Base-by-base conservation (phyloP, 2,329 filamentous ascomycete genomes). In the Venturia effusa region DNA sequence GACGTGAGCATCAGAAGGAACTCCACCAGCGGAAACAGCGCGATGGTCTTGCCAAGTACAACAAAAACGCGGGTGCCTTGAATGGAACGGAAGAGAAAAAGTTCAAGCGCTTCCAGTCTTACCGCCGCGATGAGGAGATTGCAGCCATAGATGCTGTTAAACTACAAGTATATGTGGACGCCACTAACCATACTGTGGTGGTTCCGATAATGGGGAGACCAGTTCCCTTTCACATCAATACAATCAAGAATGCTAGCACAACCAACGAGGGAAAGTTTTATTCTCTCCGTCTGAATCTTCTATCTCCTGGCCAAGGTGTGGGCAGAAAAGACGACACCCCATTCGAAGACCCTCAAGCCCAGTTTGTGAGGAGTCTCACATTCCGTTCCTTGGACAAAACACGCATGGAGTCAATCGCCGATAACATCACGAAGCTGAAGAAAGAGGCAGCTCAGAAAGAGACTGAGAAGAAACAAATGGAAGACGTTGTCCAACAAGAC, bases 401-500 rank as follows among this genome's bases (percentile, higher is more conserved):
- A 66, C 87, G 93, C 67, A 92, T 99, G 74, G 88, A 90, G 65
- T 90, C 95, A 70, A 94, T 99, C 68, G 88, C 92, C 15, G 89
- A 89, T 66, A 90, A 96, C 72, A 97, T 99, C 70, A 93, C 91
- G 13, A 94, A 97, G 72, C 88, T 99, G 80, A 96, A 97, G 80
- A 96, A 94, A 73, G 90, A 93, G 69, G 87, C 90, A 5, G 85
- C 90, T 51, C 92, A 96, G 76, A 89, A 91, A 70, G 94, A 99
- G 75, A 92, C 97, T 71, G 93, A 97, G 77, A 97, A 97, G 85
- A 99, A 99, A 79, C 93, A 99, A 70, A 89, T 99, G 89, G 94
- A 99, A 74, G 94, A 99, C 75, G 94, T 99, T 27, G 92, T 99
- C 6, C 94, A 97, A 76, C 94, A 99, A 75, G 94, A 99, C 74